These are phyloP conservation scores for Cyberlindnera meyerae DNA, from an alignment of 805 yeast species.

Conservation along the genomic window DNA sequence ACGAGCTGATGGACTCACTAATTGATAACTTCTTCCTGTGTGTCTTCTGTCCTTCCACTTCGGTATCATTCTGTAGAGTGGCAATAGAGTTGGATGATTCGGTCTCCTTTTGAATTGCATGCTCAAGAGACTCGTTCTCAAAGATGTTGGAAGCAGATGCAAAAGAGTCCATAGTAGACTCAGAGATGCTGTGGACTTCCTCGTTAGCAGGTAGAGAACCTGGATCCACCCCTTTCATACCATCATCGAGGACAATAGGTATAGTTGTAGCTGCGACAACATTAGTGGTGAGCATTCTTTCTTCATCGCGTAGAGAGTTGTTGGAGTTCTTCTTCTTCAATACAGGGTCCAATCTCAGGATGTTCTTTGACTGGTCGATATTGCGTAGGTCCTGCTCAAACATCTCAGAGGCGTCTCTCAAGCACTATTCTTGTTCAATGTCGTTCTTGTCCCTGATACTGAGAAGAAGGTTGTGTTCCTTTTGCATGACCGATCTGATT, in stretches of 20 bases:
- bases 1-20: conserved; percentile 20
- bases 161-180: conserved; percentile 20
- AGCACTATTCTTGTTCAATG: conserved; percentile 23
- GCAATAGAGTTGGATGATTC: conserved; percentile 20
- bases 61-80: conserved; percentile 12
- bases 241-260: conserved; percentile 16
- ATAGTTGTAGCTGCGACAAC: conserved; percentile 10
- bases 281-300: conserved; percentile 17
- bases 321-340: conserved; percentile 26
- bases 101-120: conserved; percentile 5
- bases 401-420: conserved; percentile 28
- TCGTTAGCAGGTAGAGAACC: conserved; percentile 7
- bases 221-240: conserved; percentile 14
- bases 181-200: conserved; percentile 12
- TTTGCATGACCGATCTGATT: conserved; percentile 13
- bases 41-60: conserved; percentile 11
- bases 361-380: conserved; percentile 19
- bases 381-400: conserved; percentile 32
- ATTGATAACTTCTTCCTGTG: conserved; percentile 20
- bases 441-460: conserved; percentile 20
- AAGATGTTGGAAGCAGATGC: conserved; percentile 22
- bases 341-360: conserved; percentile 23
- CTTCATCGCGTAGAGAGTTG: conserved; percentile 24
- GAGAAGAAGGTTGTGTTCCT: conserved; percentile 23
- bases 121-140: conserved; percentile 11